Evolutionary conservation across 2,329 filamentous ascomycete species (phyloP).

Genomic region (Fusarium newnesense): DNA sequence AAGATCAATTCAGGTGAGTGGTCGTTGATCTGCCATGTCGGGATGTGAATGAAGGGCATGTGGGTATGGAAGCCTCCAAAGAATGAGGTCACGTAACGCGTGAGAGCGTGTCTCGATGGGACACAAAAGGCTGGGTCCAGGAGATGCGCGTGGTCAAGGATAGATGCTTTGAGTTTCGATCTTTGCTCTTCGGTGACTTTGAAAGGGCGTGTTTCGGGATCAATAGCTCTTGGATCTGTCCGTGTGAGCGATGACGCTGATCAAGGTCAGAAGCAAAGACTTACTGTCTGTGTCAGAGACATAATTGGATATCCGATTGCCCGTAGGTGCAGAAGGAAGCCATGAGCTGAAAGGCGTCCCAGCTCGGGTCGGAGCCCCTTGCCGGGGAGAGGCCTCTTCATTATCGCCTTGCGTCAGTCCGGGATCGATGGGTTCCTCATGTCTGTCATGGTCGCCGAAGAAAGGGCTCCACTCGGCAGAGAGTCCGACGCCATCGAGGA

Average conservation of each 20-base stretch:
- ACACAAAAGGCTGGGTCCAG: conserved; percentile 46
- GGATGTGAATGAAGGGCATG: conserved; percentile 52
- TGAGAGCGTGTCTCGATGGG: conserved; percentile 51
- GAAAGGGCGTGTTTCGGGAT: conserved; percentile 26
- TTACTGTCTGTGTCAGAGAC: conserved; percentile 15
- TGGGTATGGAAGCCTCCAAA: conserved; percentile 51
- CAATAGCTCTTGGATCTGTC: conserved; percentile 1
- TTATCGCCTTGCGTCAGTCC: background rate
- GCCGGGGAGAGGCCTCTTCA: background rate
- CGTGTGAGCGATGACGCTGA: background rate
- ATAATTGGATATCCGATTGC: conserved; percentile 40
- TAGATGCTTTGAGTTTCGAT: conserved; percentile 29
- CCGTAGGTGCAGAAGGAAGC: conserved; percentile 50
- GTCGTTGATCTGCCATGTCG: conserved; percentile 48
- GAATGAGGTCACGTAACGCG: conserved; percentile 46
- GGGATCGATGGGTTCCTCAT: background rate
- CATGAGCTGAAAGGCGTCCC: conserved; percentile 52
- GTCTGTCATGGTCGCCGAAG: conserved; percentile 43
- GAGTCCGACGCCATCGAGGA: conserved; percentile 51
- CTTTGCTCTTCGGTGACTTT: conserved; percentile 50
- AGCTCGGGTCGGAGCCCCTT: background rate
- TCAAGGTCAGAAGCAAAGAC: background rate
- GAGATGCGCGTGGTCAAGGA: conserved; percentile 17
- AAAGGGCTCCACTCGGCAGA: conserved; percentile 54
- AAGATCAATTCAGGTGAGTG: conserved; percentile 48